Percentiles rank a stretch among this genome's conserved stretches.
Conservation (phyloP, 2,329 filamentous ascomycete species). For the Fusarium sp. region DNA sequence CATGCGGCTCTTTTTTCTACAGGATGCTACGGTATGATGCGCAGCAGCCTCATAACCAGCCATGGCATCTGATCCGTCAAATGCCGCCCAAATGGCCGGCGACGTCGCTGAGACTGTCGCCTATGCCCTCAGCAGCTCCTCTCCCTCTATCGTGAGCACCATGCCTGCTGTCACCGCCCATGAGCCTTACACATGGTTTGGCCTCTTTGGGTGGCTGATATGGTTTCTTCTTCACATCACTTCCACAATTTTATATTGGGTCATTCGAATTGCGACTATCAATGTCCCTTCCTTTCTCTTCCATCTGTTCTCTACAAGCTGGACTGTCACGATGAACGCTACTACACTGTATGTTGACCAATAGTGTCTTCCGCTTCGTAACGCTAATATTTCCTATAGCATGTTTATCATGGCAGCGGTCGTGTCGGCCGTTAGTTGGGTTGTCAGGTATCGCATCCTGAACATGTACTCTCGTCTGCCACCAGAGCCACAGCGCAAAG, state of each 20-base stretch:
- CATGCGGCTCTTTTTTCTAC: slow-evolving; percentile 40
- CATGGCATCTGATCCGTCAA: slow-evolving; percentile 57
- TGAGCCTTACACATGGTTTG: slow-evolving; percentile 65
- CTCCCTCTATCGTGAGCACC: slow-evolving; percentile 54
- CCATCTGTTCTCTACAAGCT: slow-evolving; percentile 86
- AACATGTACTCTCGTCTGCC: slow-evolving; percentile 97
- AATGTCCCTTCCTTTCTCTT: slow-evolving; percentile 91
- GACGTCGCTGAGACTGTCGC: slow-evolving; percentile 49
- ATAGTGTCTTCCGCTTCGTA: not conserved
- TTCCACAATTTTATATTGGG: slow-evolving; percentile 76
- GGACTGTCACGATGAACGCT: slow-evolving; percentile 98
- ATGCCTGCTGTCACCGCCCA: slow-evolving; percentile 49
- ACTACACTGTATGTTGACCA: slow-evolving; percentile 79
- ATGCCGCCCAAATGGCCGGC: slow-evolving; percentile 49
- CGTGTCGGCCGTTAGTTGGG: slow-evolving; percentile 89
- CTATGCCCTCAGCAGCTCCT: slow-evolving; percentile 47
- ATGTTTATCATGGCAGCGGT: slow-evolving; percentile 81
- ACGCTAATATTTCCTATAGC: slow-evolving; percentile 51
- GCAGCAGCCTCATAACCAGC: slow-evolving; percentile 46
- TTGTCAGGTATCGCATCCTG: slow-evolving; percentile 93
- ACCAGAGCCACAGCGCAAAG: slow-evolving; percentile 93
- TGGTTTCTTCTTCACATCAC: slow-evolving; percentile 65
- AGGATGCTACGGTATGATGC: slow-evolving; percentile 51
- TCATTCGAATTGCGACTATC: slow-evolving; percentile 86
- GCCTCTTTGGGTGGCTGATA: slow-evolving; percentile 65